These are phyloP conservation scores for Diaporthe velutina DNA, from an alignment of 2,329 filamentous ascomycete genomes.

Conservation along the genomic window DNA sequence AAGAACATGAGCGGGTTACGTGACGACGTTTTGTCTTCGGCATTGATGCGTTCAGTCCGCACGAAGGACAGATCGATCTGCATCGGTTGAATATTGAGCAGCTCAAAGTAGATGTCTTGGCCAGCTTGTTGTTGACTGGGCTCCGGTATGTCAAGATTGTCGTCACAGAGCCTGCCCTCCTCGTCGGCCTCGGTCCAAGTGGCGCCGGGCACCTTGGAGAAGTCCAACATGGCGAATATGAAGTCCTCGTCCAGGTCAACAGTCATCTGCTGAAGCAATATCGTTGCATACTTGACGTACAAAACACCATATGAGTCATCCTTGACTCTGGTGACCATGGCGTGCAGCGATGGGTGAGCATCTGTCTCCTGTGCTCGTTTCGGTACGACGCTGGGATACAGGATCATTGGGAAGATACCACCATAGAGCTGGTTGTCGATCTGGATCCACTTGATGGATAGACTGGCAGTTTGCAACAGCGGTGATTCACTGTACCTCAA, in stretches of 20 bases:
- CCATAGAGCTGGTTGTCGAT: conserved; percentile 99
- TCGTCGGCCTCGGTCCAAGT: conserved; percentile 84
- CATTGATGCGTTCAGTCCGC: conserved; percentile 95
- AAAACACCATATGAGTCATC: conserved; percentile 98
- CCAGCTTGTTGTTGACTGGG: conserved; percentile 86
- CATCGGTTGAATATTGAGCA: conserved; percentile 97
- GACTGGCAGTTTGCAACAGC: conserved; percentile 89
- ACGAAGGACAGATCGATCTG: conserved; percentile 98
- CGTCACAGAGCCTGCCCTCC: conserved; percentile 89
- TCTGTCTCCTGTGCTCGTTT: conserved; percentile 98
- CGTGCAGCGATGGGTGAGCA: conserved; percentile 93
- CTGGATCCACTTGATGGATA: conserved; percentile 98
- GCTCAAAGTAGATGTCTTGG: conserved; percentile 97
- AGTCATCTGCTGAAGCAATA: conserved; percentile 97
- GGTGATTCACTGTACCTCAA: conserved; percentile 94
- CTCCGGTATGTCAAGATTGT: conserved; percentile 91
- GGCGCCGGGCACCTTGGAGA: conserved; percentile 91
- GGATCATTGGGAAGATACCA: conserved; percentile 95
- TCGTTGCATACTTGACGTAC: conserved; percentile 97
- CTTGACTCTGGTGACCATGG: conserved; percentile 93
- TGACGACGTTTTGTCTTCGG: conserved; percentile 91
- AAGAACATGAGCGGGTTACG: conserved; percentile 98
- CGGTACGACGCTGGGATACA: conserved; percentile 97
- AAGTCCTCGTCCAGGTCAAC: conserved; percentile 98
- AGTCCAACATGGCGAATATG: conserved; percentile 95